Conservation (phyloP, 352 stramenopile genomes). For the Globisporangium lucens region DNA sequence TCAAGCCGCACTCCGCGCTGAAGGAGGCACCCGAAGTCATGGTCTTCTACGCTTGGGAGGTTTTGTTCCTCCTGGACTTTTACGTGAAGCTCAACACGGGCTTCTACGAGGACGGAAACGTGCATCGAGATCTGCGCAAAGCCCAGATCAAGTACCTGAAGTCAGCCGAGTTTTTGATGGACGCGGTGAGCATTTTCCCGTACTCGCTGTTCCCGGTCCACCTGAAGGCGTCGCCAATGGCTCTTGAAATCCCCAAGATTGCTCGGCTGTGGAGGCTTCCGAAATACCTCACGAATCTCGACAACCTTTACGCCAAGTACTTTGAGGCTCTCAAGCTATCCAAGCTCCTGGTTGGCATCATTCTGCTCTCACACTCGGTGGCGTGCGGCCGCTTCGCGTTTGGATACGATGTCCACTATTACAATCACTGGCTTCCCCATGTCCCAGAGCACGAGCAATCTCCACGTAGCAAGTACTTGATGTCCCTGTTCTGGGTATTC, state of each 20-base stretch:
- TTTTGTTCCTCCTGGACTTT: conserved; percentile 54
- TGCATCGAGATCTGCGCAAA: conserved; percentile 41
- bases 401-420: conserved; percentile 41
- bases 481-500: conserved; percentile 64
- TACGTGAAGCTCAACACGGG: conserved; percentile 54
- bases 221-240: conserved; percentile 7
- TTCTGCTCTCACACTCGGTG: conserved; percentile 53
- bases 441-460: conserved; percentile 23
- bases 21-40: conserved; percentile 20
- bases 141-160: conserved; percentile 45
- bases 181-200: conserved; percentile 49
- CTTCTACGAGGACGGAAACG: conserved; percentile 57
- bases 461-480: conserved; percentile 37
- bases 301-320: conserved; percentile 60
- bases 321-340: conserved; percentile 50
- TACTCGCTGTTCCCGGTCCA: conserved; percentile 24
- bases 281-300: conserved; percentile 46
- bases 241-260: conserved; percentile 43
- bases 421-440: conserved; percentile 52
- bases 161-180: conserved; percentile 42
- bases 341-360: conserved; percentile 47
- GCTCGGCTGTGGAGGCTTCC: conserved; percentile 37
- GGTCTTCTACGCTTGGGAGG: conserved; percentile 32
- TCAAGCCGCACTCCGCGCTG: conserved; percentile 27
- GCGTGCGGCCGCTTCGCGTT: conserved; percentile 61